phyloP scores from a whole-genome alignment of 1,139 yeast species.

The Geotrichum macrosporum region DNA sequence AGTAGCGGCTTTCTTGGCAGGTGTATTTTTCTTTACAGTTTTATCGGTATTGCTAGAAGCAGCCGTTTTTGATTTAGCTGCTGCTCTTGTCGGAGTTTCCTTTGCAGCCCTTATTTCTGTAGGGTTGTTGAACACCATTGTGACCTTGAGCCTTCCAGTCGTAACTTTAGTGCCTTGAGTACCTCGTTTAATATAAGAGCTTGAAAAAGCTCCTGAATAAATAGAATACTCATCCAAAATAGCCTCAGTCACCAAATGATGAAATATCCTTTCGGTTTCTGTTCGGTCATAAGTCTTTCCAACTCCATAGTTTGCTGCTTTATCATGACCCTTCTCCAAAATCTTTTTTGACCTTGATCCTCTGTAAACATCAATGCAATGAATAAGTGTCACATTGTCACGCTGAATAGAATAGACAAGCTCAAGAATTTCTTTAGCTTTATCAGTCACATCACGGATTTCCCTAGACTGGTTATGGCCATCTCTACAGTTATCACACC shows the following conservation, averaged over 20 bases:
- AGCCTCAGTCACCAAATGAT: conserved; percentile 65
- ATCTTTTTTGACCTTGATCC: conserved; percentile 69
- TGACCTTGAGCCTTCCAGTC: conserved; percentile 45
- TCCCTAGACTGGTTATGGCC: conserved; percentile 45
- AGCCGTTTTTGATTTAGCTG: too few relatives aligned
- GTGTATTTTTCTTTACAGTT: conserved; percentile 5
- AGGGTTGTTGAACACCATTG: conserved; percentile 43
- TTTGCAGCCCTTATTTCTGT: too few relatives aligned
- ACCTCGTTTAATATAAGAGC: conserved; percentile 66
- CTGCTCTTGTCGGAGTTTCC: too few relatives aligned
- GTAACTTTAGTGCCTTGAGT: conserved; percentile 48
- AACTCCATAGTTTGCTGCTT: conserved; percentile 57
- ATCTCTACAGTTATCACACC: conserved; percentile 81
- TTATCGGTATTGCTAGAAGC: background rate
- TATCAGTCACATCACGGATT: conserved; percentile 63
- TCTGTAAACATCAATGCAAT: conserved; percentile 77
- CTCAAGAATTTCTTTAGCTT: conserved; percentile 56
- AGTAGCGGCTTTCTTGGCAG: background rate
- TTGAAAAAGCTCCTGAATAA: conserved; percentile 72
- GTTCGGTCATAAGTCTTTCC: conserved; percentile 62
- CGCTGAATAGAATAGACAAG: conserved; percentile 55
- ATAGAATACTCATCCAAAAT: conserved; percentile 68
- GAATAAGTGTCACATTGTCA: conserved; percentile 66
- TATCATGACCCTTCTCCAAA: conserved; percentile 57
- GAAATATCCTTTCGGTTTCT: conserved; percentile 76